These are phyloP conservation scores for Talaromyces nanjingensis DNA, from an alignment of 495 filamentous ascomycete species.

Conservation along the genomic window DNA sequence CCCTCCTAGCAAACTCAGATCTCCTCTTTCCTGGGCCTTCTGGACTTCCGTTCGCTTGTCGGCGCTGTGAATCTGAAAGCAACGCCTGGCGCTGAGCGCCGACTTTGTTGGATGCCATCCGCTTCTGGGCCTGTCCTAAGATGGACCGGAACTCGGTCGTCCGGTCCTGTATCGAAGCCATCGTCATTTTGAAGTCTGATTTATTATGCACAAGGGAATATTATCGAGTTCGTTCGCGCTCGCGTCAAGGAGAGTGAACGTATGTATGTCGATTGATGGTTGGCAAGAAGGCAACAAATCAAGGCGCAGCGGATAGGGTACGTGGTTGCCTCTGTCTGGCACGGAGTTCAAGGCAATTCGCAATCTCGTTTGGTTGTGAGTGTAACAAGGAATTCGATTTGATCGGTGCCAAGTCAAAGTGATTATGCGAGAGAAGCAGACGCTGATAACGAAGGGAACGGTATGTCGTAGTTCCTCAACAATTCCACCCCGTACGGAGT, in stretches of 20 bases:
- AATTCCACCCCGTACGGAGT: background rate
- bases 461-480: background rate
- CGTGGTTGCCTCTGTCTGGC: background rate
- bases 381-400: too few relatives aligned
- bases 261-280: background rate
- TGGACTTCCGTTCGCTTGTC: conserved; percentile 58
- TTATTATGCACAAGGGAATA: background rate
- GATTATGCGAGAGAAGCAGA: background rate
- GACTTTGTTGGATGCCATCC: conserved; percentile 60
- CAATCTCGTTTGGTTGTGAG: background rate
- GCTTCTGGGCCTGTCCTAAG: conserved; percentile 72
- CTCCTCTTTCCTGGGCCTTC: conserved; percentile 36
- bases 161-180: conserved; percentile 87
- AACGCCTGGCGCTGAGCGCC: conserved; percentile 75
- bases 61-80: conserved; percentile 64
- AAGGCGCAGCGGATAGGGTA: background rate
- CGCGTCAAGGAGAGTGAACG: background rate
- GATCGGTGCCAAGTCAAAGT: background rate
- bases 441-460: background rate
- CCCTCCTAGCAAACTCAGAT: conserved; percentile 83
- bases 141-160: conserved; percentile 91
- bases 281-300: background rate
- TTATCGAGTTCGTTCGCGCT: background rate
- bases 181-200: conserved; percentile 34
- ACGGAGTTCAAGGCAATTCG: background rate